Evolutionary conservation across 176 grass and related monocot genomes (phyloP).

Genomic region (Musa troglodytarum): DNA sequence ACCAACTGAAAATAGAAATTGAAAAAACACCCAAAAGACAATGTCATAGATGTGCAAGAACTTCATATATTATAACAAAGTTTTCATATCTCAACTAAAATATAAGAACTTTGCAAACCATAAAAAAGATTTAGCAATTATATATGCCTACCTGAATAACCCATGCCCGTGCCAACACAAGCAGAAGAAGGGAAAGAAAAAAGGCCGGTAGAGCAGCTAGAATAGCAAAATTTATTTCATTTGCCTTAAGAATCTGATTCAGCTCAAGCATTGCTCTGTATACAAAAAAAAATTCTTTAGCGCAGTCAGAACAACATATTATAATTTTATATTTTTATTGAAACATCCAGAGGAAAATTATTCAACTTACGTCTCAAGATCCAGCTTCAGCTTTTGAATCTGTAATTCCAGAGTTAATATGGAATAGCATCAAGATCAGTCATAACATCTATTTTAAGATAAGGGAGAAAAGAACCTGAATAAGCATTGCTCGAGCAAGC

Average conservation of each 20-base stretch:
- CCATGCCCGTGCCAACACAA: constrained; percentile 64
- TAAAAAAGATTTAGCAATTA: neutral
- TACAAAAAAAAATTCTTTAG: neutral
- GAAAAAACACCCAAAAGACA: neutral
- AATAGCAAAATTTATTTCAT: constrained; percentile 96
- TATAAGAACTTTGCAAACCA: neutral
- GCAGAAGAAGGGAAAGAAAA: constrained; percentile 63
- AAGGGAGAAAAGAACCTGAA: constrained; percentile 52
- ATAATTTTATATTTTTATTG: neutral
- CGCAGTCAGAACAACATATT: neutral
- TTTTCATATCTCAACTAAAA: neutral
- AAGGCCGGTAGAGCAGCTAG: constrained; percentile 90
- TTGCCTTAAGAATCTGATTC: constrained; percentile 95
- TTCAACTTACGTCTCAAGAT: constrained; percentile 84
- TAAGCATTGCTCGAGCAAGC: constrained; percentile 90
- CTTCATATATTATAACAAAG: neutral
- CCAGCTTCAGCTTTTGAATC: constrained; percentile 94
- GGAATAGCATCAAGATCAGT: neutral
- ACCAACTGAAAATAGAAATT: neutral
- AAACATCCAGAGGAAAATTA: neutral
- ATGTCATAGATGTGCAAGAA: neutral
- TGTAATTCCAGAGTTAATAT: constrained; percentile 29
- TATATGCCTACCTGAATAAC: constrained; percentile 56
- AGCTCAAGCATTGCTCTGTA: constrained; percentile 81
- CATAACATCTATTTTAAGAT: constrained; percentile 15